Evolutionary conservation across 257 asterid genomes (phyloP).

Genomic region (Nyctanthes arbortristis): DNA sequence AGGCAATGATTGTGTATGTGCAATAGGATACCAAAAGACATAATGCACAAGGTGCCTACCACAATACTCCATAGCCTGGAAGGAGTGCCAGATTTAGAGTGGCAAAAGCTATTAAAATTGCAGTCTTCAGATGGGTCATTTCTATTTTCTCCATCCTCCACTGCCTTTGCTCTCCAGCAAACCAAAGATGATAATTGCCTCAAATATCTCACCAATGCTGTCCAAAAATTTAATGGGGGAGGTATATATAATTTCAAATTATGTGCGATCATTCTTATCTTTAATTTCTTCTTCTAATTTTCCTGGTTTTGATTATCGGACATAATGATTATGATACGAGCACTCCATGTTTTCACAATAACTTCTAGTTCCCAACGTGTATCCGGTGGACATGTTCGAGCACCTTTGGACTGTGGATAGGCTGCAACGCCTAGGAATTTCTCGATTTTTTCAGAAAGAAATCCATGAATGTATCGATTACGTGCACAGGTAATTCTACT

Average conservation of each 20-base stretch:
- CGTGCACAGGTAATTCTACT: slow-evolving; percentile 68
- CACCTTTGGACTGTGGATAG: slow-evolving; percentile 84
- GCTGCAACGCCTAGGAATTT: slow-evolving; percentile 74
- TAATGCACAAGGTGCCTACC: slow-evolving; percentile 73
- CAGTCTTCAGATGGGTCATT: slow-evolving; percentile 77
- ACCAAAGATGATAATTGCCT: slow-evolving; percentile 76
- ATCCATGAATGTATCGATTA: slow-evolving; percentile 65
- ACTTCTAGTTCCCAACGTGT: slow-evolving; percentile 73
- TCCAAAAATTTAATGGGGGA: slow-evolving; percentile 75
- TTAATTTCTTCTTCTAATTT: too few relatives aligned
- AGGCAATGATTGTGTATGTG: slow-evolving; percentile 30
- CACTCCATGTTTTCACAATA: too few relatives aligned
- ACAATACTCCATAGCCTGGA: slow-evolving; percentile 89
- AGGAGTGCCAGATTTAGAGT: slow-evolving; percentile 71
- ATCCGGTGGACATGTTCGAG: slow-evolving; percentile 95
- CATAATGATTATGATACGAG: too few relatives aligned
- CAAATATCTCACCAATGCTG: slow-evolving; percentile 42
- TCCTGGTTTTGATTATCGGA: not conserved
- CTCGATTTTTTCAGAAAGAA: slow-evolving; percentile 58
- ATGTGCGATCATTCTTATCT: too few relatives aligned
- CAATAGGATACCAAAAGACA: slow-evolving; percentile 76
- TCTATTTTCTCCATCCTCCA: slow-evolving; percentile 90
- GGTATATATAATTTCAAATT: too few relatives aligned
- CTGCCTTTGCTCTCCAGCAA: slow-evolving; percentile 80
- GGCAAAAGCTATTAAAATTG: slow-evolving; percentile 68